Base-by-base conservation (phyloP, 1,284 basidiomycete genomes). In the Boletus semigastroideus region DNA sequence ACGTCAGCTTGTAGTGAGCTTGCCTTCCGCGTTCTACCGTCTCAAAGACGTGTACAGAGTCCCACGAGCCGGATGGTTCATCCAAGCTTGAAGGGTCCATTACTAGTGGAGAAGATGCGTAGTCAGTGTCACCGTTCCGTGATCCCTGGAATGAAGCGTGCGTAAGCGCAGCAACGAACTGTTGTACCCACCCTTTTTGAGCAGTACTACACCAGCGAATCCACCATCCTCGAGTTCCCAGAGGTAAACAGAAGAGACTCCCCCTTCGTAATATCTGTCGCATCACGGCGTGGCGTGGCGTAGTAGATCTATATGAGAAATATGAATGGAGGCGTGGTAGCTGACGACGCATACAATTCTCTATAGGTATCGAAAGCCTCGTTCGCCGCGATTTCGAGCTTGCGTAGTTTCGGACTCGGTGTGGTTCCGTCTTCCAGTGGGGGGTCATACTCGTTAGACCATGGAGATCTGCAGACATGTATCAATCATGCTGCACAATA, bases 21-120 rank as follows among this genome's bases (percentile, higher is more conserved):
- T 89, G 86, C 42, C 94, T 80, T 8, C 93, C 93, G 43, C 94
- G 84, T 69, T 98, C 94, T 27, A 83, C 80, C 4, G 90, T 85
- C 70, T 99, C 97, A 64, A 99, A 98, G 41, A 99, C 96, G 69
- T 99, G 97, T 55, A 99, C 92, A 5, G 94, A 97, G 70, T 99
- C 95, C 97, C 97, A 99, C 39, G 91, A 86, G 36, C 93, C 92
- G 0, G 83, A 81, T 4, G 86, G 85, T 59, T 87, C 86, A 44
- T 75, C 74, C 11, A 74, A 62, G 3, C 75, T 72, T 11, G 75
- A 66, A 5, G 84, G 80, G 20, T 72, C 78, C 74, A 90, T 78
- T 10, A 76, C 87, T 90, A 57, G 25, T 25, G 25, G 25, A n/a
- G 48, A 40, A 42, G 28, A 51, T 14, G 44, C 22, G 41, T 25